Evolutionary conservation across 2,329 filamentous ascomycete genomes (phyloP).

Genomic region (Chaetomium sp.): DNA sequence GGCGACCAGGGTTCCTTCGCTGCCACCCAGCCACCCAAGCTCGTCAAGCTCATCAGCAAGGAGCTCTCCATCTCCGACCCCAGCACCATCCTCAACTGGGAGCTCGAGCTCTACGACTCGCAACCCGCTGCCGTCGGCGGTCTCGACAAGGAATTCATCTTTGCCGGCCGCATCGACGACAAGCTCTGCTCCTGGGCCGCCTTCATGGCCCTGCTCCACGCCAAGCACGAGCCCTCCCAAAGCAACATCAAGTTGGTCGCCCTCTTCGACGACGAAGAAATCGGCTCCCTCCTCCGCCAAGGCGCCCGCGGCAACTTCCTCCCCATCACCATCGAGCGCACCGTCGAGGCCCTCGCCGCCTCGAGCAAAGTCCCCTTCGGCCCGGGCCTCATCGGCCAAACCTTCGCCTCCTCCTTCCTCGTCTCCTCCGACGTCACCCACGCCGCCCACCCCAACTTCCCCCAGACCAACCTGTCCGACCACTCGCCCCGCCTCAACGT

Average conservation of each 20-base stretch:
- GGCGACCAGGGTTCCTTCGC: conserved; percentile 66
- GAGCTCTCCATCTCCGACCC: conserved; percentile 70
- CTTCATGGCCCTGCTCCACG: conserved; percentile 71
- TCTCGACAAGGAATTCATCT: conserved; percentile 88
- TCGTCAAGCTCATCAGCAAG: conserved; percentile 75
- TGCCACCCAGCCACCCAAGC: conserved; percentile 73
- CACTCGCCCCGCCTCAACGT: conserved; percentile 86
- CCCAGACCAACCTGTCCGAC: conserved; percentile 71
- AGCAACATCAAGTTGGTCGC: conserved; percentile 81
- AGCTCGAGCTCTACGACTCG: conserved; percentile 87
- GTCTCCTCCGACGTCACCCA: conserved; percentile 91
- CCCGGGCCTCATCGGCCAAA: conserved; percentile 64
- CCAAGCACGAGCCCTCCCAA: conserved; percentile 48
- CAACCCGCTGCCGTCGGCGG: conserved; percentile 81
- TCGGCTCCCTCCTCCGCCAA: conserved; percentile 83
- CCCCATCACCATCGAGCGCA: conserved; percentile 70
- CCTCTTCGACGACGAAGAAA: conserved; percentile 97
- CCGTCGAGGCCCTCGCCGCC: conserved; percentile 61
- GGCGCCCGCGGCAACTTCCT: conserved; percentile 88
- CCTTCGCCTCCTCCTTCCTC: conserved; percentile 86
- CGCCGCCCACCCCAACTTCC: conserved; percentile 91
- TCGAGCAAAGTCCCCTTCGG: conserved; percentile 41
- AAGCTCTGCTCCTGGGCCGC: conserved; percentile 96
- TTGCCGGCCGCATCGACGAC: conserved; percentile 91
- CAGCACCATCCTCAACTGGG: conserved; percentile 83